Evolutionary conservation across 2,329 filamentous ascomycete species (phyloP).

Genomic region (Penicillium sp.): DNA sequence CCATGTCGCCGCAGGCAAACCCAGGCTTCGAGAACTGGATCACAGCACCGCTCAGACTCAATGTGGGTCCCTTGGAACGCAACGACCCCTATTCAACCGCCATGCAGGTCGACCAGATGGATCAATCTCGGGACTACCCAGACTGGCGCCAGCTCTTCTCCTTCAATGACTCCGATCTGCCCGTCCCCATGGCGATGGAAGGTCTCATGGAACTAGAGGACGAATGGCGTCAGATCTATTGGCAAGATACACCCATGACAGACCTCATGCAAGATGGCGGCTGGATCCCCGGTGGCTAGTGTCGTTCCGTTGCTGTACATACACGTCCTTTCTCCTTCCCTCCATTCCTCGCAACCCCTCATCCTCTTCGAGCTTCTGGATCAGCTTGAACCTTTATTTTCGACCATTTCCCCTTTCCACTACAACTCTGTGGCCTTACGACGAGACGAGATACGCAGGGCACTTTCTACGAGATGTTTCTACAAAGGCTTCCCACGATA

Average conservation of each 20-base stretch:
- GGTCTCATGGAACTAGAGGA: slow-evolving; percentile 50
- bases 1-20: slow-evolving; percentile 34
- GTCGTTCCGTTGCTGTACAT: slow-evolving; percentile 7
- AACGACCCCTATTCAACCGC: slow-evolving; percentile 33
- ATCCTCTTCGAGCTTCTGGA: not conserved
- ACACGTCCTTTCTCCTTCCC: not conserved
- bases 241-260: slow-evolving; percentile 51
- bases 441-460: slow-evolving; percentile 34
- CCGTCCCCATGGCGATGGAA: slow-evolving; percentile 46
- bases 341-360: not conserved
- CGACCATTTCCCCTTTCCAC: not conserved
- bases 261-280: slow-evolving; percentile 50
- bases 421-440: slow-evolving; percentile 21
- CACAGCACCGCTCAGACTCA: slow-evolving; percentile 35
- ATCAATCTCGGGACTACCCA: slow-evolving; percentile 43
- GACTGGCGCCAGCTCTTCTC: slow-evolving; percentile 53
- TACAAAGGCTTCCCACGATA: slow-evolving; percentile 26
- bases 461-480: slow-evolving; percentile 19
- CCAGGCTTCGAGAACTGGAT: slow-evolving; percentile 43
- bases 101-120: slow-evolving; percentile 41
- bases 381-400: not conserved
- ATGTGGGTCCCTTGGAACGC: slow-evolving; percentile 34
- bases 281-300: slow-evolving; percentile 43
- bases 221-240: slow-evolving; percentile 54
- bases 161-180: slow-evolving; percentile 47